Conservation (phyloP, 345 rosid genomes). For the Combretum micranthum region DNA sequence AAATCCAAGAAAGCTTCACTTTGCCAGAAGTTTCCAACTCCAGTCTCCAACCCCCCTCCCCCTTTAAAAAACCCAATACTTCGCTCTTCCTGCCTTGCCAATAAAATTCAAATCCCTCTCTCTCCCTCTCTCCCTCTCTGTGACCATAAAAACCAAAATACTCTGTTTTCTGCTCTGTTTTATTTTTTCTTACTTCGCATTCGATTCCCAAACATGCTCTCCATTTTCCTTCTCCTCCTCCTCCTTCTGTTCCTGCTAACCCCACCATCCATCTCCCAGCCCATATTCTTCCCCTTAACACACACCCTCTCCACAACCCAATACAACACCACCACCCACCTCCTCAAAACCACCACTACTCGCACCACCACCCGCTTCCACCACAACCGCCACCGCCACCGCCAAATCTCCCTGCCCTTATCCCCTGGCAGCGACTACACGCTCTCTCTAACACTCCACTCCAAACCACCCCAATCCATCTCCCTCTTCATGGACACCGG, state of each 20-base stretch:
- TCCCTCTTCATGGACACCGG: slow-evolving; percentile 94
- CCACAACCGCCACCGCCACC: slow-evolving; percentile 25
- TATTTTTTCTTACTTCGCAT: no score
- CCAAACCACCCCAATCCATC: slow-evolving; percentile 37
- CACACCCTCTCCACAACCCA: slow-evolving; percentile 63
- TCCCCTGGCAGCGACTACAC: slow-evolving; percentile 88
- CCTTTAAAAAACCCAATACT: not conserved
- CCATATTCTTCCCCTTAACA: slow-evolving; percentile 42
- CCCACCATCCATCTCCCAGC: slow-evolving; percentile 21
- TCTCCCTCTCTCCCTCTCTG: not conserved
- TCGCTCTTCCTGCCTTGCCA: not conserved
- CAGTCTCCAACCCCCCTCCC: no score
- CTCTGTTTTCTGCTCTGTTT: not conserved
- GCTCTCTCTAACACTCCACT: slow-evolving; percentile 52
- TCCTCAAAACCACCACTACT: slow-evolving; percentile 66
- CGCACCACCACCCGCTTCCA: slow-evolving; percentile 72
- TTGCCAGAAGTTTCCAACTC: not conserved
- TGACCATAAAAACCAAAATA: not conserved
- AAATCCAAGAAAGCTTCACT: no score
- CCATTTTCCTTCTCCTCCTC: slow-evolving; percentile 22
- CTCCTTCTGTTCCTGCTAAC: slow-evolving; percentile 10
- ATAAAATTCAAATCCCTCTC: not conserved
- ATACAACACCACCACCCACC: slow-evolving; percentile 56
- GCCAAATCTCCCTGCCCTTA: slow-evolving; percentile 75
- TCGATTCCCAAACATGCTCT: slow-evolving; percentile 1